phyloP scores from a whole-genome alignment of 164 flowering plant species.

The Magnolia officinalis region DNA sequence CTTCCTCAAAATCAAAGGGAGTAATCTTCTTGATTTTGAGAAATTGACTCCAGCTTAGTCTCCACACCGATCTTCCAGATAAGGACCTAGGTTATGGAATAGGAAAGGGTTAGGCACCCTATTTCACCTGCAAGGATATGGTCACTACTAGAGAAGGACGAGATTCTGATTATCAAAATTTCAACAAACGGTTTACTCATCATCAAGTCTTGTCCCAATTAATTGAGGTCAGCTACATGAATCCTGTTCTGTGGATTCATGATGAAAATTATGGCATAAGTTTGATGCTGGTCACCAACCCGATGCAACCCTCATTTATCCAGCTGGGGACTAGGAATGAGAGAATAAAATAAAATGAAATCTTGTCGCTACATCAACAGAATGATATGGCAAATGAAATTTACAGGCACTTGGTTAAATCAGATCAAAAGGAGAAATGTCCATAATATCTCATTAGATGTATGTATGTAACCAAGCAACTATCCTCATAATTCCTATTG shows the following conservation, averaged over 20 bases:
- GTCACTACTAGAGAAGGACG: neutral
- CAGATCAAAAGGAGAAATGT: neutral
- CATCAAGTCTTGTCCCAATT: neutral
- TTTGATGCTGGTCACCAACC: neutral
- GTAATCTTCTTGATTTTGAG: no score
- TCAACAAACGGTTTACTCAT: neutral
- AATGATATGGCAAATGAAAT: neutral
- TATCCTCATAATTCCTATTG: neutral
- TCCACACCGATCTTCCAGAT: neutral
- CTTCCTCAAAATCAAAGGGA: no score
- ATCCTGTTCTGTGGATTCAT: neutral
- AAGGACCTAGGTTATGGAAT: neutral
- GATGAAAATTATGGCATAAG: neutral
- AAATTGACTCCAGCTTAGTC: no score
- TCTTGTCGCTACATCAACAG: neutral
- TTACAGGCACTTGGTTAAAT: neutral
- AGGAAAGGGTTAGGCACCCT: neutral
- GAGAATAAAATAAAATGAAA: neutral
- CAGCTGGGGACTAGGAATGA: neutral
- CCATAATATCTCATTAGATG: neutral
- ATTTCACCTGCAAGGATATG: neutral
- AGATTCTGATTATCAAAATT: neutral
- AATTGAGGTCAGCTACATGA: neutral
- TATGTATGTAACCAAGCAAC: neutral
- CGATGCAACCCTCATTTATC: neutral